Evolutionary conservation across 148 eudicot species (phyloP).

Genomic region (Amaranthus cruentus): DNA sequence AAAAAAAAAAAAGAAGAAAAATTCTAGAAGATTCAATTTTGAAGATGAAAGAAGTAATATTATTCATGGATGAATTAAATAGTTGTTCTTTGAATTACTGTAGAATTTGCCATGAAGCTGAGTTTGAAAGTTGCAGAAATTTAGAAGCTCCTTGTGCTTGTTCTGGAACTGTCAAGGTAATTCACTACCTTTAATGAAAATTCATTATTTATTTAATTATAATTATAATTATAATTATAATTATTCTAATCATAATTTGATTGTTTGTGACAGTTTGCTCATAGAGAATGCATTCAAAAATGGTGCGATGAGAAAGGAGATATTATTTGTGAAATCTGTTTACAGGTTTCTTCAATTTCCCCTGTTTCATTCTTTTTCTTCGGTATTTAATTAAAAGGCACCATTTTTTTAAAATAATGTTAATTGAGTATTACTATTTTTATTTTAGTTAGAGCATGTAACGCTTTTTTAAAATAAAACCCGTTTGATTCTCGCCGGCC

Average conservation of each 20-base stretch:
- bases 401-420: background rate
- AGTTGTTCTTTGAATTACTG: constrained; percentile 29
- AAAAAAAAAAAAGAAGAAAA: background rate
- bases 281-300: constrained; percentile 95
- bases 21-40: background rate
- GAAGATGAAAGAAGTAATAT: constrained; percentile 41
- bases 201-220: background rate
- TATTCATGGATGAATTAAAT: constrained; percentile 34
- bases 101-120: constrained; percentile 92
- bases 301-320: constrained; percentile 98
- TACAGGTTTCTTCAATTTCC: constrained; percentile 55
- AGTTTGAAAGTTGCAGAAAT: constrained; percentile 51
- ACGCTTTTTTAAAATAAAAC: too few relatives aligned
- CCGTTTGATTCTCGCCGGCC: too few relatives aligned
- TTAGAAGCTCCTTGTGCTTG: constrained; percentile 90
- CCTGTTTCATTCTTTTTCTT: constrained; percentile 17
- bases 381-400: background rate
- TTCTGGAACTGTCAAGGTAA: constrained; percentile 86
- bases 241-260: background rate
- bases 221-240: background rate
- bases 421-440: background rate
- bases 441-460: background rate
- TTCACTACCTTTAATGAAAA: background rate
- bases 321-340: constrained; percentile 82
- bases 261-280: constrained; percentile 59